Evolutionary conservation across 805 yeast species (phyloP).

Genomic region (Monosporozyma aquatica): DNA sequence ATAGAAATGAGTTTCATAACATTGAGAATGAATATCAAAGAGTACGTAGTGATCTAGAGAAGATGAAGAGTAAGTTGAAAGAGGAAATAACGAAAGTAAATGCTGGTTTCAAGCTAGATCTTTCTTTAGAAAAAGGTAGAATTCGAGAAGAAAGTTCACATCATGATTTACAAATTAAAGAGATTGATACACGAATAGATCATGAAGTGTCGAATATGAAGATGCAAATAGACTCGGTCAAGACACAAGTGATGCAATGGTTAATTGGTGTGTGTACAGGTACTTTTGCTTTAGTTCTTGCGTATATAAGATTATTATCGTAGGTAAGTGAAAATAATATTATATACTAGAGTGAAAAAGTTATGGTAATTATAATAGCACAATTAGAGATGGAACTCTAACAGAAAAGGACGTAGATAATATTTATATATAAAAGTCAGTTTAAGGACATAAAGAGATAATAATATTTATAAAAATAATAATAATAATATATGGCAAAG

Average conservation of each 20-base stretch:
- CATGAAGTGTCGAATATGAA: constrained; percentile 92
- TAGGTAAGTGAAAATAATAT: constrained; percentile 23
- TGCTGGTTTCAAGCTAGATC: constrained; percentile 83
- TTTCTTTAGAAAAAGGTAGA: constrained; percentile 89
- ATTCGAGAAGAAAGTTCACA: constrained; percentile 88
- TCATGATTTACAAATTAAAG: constrained; percentile 89
- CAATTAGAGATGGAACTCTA: too few species aligned
- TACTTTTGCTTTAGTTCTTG: constrained; percentile 88
- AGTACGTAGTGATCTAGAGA: constrained; percentile 74
- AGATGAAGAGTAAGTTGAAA: constrained; percentile 69
- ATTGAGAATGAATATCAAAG: constrained; percentile 83
- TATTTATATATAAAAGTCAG: too few species aligned
- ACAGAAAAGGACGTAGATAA: too few species aligned
- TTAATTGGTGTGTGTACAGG: constrained; percentile 96
- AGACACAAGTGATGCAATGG: constrained; percentile 98
- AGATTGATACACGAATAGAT: constrained; percentile 88
- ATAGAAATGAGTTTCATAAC: constrained; percentile 73
- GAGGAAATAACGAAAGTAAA: constrained; percentile 88
- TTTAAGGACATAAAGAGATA: not conserved
- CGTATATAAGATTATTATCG: constrained; percentile 76
- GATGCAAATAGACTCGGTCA: constrained; percentile 89
- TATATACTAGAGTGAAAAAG: not conserved
- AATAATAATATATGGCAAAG: not conserved
- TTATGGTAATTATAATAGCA: not conserved
- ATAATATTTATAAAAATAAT: not conserved